These are phyloP conservation scores for Nicotiana benthamiana DNA, from an alignment of 257 asterid genomes.

Conservation along the genomic window DNA sequence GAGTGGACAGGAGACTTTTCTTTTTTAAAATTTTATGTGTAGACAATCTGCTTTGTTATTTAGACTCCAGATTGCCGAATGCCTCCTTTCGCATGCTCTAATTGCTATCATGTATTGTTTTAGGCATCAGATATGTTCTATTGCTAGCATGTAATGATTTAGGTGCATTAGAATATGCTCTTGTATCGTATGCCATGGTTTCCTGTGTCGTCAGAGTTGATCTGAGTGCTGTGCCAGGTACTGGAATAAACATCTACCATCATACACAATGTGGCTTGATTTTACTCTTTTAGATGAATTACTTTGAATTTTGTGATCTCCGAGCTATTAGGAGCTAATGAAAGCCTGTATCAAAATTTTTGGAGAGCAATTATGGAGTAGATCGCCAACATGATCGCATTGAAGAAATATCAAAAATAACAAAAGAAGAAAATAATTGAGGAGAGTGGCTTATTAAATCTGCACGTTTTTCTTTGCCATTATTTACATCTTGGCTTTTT, in stretches of 20 bases:
- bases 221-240: neutral
- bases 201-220: neutral
- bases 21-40: neutral
- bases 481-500: conserved; percentile 3
- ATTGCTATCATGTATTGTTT: neutral
- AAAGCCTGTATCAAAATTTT: neutral
- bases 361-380: neutral
- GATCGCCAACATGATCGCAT: neutral
- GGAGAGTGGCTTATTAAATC: neutral
- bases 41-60: neutral
- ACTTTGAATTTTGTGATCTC: neutral
- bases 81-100: neutral
- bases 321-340: neutral
- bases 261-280: neutral
- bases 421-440: neutral
- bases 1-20: neutral
- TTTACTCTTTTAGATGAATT: neutral
- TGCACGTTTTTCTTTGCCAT: neutral
- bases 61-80: neutral
- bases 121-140: neutral
- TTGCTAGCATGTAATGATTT: neutral
- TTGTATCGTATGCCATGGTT: neutral
- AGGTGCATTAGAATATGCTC: neutral
- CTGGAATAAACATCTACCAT: neutral
- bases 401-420: neutral